Conservation (phyloP, 805 yeast species). For the Metschnikowia picachoensis region DNA sequence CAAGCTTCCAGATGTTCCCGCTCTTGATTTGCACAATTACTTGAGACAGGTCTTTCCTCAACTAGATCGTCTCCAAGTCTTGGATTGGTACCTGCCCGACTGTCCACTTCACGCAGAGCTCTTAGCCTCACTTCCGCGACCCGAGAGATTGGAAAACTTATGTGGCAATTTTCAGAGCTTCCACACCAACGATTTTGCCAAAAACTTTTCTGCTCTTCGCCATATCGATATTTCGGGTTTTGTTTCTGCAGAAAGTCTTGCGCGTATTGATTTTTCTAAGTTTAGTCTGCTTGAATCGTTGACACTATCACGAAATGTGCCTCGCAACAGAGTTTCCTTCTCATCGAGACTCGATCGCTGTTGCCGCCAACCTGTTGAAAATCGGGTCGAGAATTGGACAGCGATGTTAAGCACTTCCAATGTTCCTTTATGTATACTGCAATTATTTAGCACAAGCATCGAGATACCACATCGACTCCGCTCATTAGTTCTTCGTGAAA, state of each 20-base stretch:
- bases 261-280: not conserved
- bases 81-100: constrained; percentile 12
- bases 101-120: constrained; percentile 10
- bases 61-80: constrained; percentile 5
- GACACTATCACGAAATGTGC: constrained; percentile 4
- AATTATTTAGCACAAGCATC: not conserved
- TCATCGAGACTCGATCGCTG: constrained; percentile 7
- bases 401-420: not conserved
- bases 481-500: constrained; percentile 8
- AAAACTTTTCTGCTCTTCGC: constrained; percentile 1
- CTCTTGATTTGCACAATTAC: constrained; percentile 8
- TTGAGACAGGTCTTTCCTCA: constrained; percentile 8
- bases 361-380: constrained; percentile 7
- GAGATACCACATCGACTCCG: constrained; percentile 3
- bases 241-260: constrained; percentile 1
- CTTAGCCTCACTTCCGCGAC: constrained; percentile 8
- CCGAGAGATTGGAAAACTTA: constrained; percentile 5
- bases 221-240: constrained; percentile 13
- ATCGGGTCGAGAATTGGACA: constrained; percentile 2
- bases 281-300: constrained; percentile 9
- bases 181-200: not conserved
- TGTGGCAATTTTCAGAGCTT: constrained; percentile 12
- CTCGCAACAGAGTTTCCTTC: constrained; percentile 1
- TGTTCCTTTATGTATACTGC: not conserved
- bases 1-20: constrained; percentile 15